Base-by-base conservation (phyloP, 805 yeast genomes). In the Cyberlindnera japonica region DNA sequence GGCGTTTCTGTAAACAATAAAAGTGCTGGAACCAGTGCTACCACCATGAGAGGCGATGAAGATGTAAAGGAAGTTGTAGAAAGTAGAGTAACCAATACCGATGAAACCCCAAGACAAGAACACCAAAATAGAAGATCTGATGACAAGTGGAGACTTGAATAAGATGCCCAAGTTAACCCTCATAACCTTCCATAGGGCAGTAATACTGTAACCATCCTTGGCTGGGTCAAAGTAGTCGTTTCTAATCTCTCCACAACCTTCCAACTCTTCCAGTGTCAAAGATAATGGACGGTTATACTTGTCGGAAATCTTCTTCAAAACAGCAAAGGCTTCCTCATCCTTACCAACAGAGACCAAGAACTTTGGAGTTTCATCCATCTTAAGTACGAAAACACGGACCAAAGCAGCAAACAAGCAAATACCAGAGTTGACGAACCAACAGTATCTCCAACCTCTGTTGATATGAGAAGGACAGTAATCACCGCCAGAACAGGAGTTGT, bases 391-490 rank as follows among this genome's bases (percentile, higher is more conserved):
- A 32, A 77, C 45, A 32, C 78, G 72, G 13, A 74, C 60, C 40
- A 75, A 51, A 17, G 74, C 75, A 45, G 69, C 71, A 49, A 65
- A 63, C 31, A 68, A 28, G 32, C 77, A 74, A 43, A 77, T 59
- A 21, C 70, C 79, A 6, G 78, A 72, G 55, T 75, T 70, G 24
- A 68, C 66, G 54, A 65, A 77, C 69, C 75, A 72, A 39, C 67
- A 63, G 55, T 77, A 77, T 55, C 82, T 65, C 82, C 82, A 77
- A 36, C 82, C 82, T 57, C 72, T 67, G 57, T 76, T 77, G 25
- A 61, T 52, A n/a, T 45, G 45, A 8, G 72, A 66, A 22, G 67
- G 66, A 57, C 82, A 77, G 34, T 62, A 33, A 17, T 57, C 68
- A 5, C 55, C 43, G 60, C 67, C 53, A 12, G 58, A 51, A 54